Evolutionary conservation across 805 yeast species (phyloP), one percentile per base, ranked within the genome.

Genomic region (Cyberlindnera amylophila): DNA sequence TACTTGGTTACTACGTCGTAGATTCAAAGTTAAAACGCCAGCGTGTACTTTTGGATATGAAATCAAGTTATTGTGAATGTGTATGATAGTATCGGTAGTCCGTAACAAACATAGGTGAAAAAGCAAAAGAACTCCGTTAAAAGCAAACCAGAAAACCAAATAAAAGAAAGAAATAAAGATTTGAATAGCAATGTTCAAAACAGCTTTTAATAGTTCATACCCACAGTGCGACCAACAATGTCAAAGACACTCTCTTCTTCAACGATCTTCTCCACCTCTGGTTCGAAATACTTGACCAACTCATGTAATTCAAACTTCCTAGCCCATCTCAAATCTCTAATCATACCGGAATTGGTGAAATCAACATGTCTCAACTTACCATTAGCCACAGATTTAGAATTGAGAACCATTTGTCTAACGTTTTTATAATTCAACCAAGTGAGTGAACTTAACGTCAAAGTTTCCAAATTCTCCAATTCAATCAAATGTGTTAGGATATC

Each of bases 281-380:
- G 34, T 3, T 18, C 24, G 19, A 57, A 53, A 40, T 53, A 52
- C 14, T 45, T 44, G 10, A 42, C 41, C 24, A 57, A 46, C 14
- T 48, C 47, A 1, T 36, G 42, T 6, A 33, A 5, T 7, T 47
- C 44, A 29, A 49, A 55, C 19, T 32, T 28, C 39, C 41, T 49
- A 0, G 66, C 79, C 81, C 81, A 76, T 15, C 58, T 66, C n/a
- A 71, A 59, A 26, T 63, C 61, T 44, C 68, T 66, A 28, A 62
- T 59, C 79, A 75, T 73, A 0, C 82, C 82, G 1, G 77, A 68
- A 42, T 72, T 66, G 3, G 66, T 54, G 33, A 76, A 63, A 49
- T 76, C 72, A 10, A 76, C 44, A 17, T 42, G 24, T 14, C 38
- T 8, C n/a, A 56, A 39, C 1, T 9, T 24, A 3, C 44, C 43